Conservation (phyloP, 495 filamentous ascomycete genomes). For the Penicillium argentinense region DNA sequence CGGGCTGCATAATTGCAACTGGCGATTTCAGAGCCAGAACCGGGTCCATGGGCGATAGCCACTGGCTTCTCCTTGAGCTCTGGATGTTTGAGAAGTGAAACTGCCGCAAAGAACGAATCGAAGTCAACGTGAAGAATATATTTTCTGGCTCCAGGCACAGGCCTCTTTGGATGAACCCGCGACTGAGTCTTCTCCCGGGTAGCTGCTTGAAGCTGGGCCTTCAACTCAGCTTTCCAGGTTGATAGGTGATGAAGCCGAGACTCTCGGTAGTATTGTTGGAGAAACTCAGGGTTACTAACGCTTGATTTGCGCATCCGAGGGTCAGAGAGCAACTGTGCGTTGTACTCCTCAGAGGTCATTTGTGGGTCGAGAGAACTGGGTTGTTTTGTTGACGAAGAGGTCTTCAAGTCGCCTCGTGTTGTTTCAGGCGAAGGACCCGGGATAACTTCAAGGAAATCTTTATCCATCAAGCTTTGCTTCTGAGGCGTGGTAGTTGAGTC, state of each 20-base stretch:
- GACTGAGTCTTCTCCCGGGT: conserved; percentile 65
- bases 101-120: conserved; percentile 95
- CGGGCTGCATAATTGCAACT: conserved; percentile 95
- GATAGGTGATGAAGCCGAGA: conserved; percentile 93
- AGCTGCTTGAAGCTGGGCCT: conserved; percentile 77
- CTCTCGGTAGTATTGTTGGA: conserved; percentile 91
- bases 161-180: conserved; percentile 47
- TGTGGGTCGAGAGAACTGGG: conserved; percentile 28
- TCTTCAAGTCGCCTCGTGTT: conserved; percentile 4
- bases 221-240: conserved; percentile 91
- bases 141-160: conserved; percentile 59
- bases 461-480: not conserved
- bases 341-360: conserved; percentile 89
- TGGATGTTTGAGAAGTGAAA: conserved; percentile 77
- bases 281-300: conserved; percentile 84
- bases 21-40: conserved; percentile 84
- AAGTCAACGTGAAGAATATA: conserved; percentile 97
- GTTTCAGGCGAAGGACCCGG: not conserved
- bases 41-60: conserved; percentile 83
- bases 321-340: conserved; percentile 75
- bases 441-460: not conserved
- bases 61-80: conserved; percentile 79
- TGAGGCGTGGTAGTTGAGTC: not conserved
- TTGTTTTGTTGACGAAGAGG: conserved; percentile 4
- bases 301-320: conserved; percentile 81